Evolutionary conservation across 2,329 filamentous ascomycete species (phyloP).

Genomic region (Metarhizium humberi): DNA sequence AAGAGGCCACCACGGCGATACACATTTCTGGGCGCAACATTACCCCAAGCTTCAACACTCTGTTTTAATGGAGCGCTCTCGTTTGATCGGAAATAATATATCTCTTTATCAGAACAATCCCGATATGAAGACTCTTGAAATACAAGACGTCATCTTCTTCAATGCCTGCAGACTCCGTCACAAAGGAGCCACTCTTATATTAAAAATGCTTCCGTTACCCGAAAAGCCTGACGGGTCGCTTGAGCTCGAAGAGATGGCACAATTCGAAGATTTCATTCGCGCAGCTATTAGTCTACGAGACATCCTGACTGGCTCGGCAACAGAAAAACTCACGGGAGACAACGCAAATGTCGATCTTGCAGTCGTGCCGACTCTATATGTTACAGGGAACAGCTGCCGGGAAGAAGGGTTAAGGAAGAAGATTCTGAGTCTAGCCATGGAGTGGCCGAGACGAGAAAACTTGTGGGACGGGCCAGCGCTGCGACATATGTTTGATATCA

Average conservation of each 20-base stretch:
- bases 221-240: not conserved
- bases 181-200: not conserved
- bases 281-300: not conserved
- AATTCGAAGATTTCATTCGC: not conserved
- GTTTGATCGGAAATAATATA: not conserved
- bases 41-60: conserved; percentile 11
- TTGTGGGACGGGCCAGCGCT: conserved; percentile 13
- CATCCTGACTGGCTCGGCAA: not conserved
- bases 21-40: conserved; percentile 9
- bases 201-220: not conserved
- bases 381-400: conserved; percentile 6
- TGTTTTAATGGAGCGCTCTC: conserved; percentile 1
- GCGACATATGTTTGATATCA: conserved; percentile 5
- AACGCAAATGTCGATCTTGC: conserved; percentile 8
- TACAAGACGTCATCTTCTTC: not conserved
- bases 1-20: conserved; percentile 8
- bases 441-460: conserved; percentile 10
- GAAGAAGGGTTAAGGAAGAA: conserved; percentile 5
- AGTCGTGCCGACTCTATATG: conserved; percentile 10
- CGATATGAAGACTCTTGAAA: not conserved
- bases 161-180: not conserved
- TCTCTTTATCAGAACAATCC: not conserved
- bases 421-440: conserved; percentile 6
- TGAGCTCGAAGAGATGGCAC: not conserved
- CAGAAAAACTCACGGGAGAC: not conserved